phyloP scores from a whole-genome alignment of 495 filamentous ascomycete genomes.

The Tetracladium setigerum region DNA sequence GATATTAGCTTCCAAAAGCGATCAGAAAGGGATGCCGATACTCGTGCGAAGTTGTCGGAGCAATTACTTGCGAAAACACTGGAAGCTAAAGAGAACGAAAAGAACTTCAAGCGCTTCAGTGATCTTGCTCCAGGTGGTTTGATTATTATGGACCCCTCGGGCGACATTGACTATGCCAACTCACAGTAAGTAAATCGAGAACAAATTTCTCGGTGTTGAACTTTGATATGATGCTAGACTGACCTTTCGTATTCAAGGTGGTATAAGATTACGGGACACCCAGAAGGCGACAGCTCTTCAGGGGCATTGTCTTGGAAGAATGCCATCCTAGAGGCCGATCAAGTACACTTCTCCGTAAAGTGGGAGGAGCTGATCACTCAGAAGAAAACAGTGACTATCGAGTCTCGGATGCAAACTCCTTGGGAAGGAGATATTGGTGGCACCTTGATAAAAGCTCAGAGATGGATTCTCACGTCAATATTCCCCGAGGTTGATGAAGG shows the following conservation, averaged over 20 bases:
- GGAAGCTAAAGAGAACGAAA: slow-evolving; percentile 47
- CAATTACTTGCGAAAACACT: slow-evolving; percentile 32
- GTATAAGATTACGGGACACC: slow-evolving; percentile 2
- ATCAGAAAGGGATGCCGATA: slow-evolving; percentile 53
- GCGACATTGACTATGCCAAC: slow-evolving; percentile 59
- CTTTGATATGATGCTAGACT: too few species aligned
- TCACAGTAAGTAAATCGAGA: slow-evolving; percentile 11
- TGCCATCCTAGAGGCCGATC: slow-evolving; percentile 3
- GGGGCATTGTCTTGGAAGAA: slow-evolving; percentile 2
- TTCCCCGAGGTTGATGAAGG: slow-evolving; percentile 1
- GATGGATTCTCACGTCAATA: slow-evolving; percentile 1
- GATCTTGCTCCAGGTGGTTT: slow-evolving; percentile 62
- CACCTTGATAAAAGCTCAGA: background rate
- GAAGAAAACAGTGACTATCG: background rate
- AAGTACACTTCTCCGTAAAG: background rate
- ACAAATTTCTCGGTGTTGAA: too few species aligned
- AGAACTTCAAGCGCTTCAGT: slow-evolving; percentile 61
- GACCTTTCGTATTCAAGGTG: background rate
- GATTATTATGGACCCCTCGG: slow-evolving; percentile 55
- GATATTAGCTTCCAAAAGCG: slow-evolving; percentile 58
- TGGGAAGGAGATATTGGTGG: slow-evolving; percentile 1
- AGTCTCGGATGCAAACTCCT: slow-evolving; percentile 1
- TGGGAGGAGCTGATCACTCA: slow-evolving; percentile 3
- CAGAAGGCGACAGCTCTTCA: background rate
- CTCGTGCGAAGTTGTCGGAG: slow-evolving; percentile 57